phyloP scores from a whole-genome alignment of 495 filamentous ascomycete species.

The Penicillium samsonianum region DNA sequence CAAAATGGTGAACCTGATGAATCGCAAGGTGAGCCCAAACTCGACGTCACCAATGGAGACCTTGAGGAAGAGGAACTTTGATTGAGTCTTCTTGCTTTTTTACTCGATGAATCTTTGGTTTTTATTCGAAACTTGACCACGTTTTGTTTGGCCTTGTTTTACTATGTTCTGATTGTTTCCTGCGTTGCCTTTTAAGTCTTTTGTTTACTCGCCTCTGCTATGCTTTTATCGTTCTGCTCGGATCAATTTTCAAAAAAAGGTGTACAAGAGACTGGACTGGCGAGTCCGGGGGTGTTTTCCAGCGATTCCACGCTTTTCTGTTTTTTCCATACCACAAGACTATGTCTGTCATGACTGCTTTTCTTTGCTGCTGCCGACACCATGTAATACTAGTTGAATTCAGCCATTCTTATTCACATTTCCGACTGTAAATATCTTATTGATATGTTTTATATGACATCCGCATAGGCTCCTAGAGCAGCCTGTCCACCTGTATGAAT shows the following conservation, averaged over 20 bases:
- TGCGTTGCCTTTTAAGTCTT: slow-evolving; percentile 12
- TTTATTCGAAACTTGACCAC: slow-evolving; percentile 6
- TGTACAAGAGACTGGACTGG: slow-evolving; percentile 24
- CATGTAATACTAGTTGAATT: slow-evolving; percentile 36
- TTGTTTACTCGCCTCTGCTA: slow-evolving; percentile 13
- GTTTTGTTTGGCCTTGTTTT: slow-evolving; percentile 11
- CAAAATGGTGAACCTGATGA: slow-evolving; percentile 10
- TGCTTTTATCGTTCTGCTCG: slow-evolving; percentile 6
- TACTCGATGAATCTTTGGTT: slow-evolving; percentile 8
- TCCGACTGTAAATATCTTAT: not conserved
- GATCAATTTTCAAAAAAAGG: slow-evolving; percentile 22
- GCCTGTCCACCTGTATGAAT: slow-evolving; percentile 47
- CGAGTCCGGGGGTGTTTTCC: slow-evolving; percentile 25
- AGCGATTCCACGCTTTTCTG: slow-evolving; percentile 19
- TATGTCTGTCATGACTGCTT: slow-evolving; percentile 28
- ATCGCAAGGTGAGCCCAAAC: not conserved
- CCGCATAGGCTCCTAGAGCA: slow-evolving; percentile 37
- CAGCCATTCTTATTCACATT: slow-evolving; percentile 16
- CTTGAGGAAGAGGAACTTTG: slow-evolving; percentile 20
- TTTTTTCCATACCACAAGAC: slow-evolving; percentile 18
- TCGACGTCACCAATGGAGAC: slow-evolving; percentile 1
- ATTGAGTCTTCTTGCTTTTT: slow-evolving; percentile 11
- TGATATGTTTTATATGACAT: slow-evolving; percentile 17
- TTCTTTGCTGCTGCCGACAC: slow-evolving; percentile 21
- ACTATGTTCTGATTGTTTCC: slow-evolving; percentile 1